Base-by-base conservation (phyloP, 768 basidiomycete genomes). In the Boletus tylopilopsis region DNA sequence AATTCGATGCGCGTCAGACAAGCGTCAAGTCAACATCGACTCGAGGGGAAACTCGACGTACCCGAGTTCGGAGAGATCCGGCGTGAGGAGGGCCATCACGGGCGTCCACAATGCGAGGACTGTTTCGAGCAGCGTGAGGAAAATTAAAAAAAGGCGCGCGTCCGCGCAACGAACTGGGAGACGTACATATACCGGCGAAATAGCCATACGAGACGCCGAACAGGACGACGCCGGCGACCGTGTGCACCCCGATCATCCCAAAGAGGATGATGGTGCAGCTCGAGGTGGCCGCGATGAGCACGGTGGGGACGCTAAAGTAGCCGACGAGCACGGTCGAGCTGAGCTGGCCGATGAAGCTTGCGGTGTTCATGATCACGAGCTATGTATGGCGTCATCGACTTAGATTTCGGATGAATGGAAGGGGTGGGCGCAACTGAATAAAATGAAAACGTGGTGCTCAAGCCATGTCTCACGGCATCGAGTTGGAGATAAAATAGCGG, bases 401-500 rank as follows among this genome's bases (percentile, higher is more conserved):
- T 15, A n/a, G 39, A 19, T 38, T n/a, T n/a, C n/a, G n/a, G n/a
- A 25, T 2, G 21, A 23, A 43, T 34, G 5, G 18, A 4, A 2
- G 10, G 4, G 34, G 22, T 2, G 30, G 19, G 64, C 71, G 34
- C 58, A 67, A 82, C 82, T 35, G 74, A 75, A 55, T 83, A 82
- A 53, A 84, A 84, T 0, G 82, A 78, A n/a, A 84, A 66, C 6
- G 61, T 64, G 4, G 70, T 64, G 25, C 68, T 64, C 16, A 81
- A 64, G 2, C 73, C 75, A 39, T 78, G 77, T 43, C 67, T 69
- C 19, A 77, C 70, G 2, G 81, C 71, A 38, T 79, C 71, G 15
- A 84, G 67, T 54, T 85, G 83, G 21, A 85, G 64, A 58, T 80
- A 84, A 65, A 81, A 84, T 23, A 81, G 66, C 1, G 81, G 80